phyloP scores from a whole-genome alignment of 345 rosid genomes.

The Camelina neglecta region DNA sequence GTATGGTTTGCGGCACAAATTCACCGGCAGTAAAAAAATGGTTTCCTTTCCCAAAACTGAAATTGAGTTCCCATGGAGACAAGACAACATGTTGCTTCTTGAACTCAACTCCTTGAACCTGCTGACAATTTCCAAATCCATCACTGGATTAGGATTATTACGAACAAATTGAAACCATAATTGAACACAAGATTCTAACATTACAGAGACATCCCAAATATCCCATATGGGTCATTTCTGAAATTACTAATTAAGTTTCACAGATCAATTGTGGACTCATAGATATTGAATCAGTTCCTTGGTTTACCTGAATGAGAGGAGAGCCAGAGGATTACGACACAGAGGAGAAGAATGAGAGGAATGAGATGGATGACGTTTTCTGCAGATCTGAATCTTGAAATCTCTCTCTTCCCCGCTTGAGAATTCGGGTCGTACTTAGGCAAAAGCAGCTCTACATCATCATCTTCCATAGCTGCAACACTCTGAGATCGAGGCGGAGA shows the following conservation, averaged over 20 bases:
- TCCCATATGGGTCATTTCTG: conserved; percentile 1
- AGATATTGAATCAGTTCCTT: not conserved
- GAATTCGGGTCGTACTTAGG: conserved; percentile 76
- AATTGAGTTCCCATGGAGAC: not conserved
- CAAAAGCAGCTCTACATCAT: conserved; percentile 46
- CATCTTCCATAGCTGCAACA: conserved; percentile 39
- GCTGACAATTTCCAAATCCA: conserved; percentile 12
- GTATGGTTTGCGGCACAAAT: not conserved
- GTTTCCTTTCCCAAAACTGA: conserved; percentile 22
- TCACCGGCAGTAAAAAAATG: conserved; percentile 14
- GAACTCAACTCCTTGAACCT: conserved; percentile 31
- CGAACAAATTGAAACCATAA: conserved; percentile 6
- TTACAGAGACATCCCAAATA: not conserved
- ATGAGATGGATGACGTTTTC: conserved; percentile 78
- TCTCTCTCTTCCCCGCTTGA: conserved; percentile 64
- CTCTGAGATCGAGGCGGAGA: conserved; percentile 41
- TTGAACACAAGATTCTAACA: conserved; percentile 3
- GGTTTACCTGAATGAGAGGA: conserved; percentile 62
- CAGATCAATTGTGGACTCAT: not conserved
- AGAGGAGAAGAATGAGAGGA: conserved; percentile 67
- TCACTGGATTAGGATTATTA: conserved; percentile 15
- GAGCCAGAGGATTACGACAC: conserved; percentile 77
- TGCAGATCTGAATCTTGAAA: conserved; percentile 62
- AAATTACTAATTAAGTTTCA: conserved; percentile 3
- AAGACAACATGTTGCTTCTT: conserved; percentile 3